phyloP scores from a whole-genome alignment of 805 yeast species.

The Zygotorulaspora sp. region DNA sequence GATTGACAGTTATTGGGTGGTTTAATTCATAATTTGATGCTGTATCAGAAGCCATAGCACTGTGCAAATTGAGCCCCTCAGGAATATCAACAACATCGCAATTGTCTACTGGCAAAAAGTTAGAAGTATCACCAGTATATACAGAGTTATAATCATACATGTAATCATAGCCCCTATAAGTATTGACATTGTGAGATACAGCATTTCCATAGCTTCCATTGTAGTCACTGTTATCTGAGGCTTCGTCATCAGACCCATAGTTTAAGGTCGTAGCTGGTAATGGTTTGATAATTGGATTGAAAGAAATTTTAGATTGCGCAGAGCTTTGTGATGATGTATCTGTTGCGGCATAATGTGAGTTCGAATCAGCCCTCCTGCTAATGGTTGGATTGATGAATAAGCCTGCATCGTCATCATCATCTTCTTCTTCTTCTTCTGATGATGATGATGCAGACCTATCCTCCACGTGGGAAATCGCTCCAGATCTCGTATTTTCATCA shows the following conservation, averaged over 20 bases:
- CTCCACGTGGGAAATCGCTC: not conserved
- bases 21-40: constrained; percentile 15
- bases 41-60: constrained; percentile 30
- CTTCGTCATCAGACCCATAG: constrained; percentile 65
- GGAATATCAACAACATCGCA: constrained; percentile 37
- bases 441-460: constrained; percentile 14
- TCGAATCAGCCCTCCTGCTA: constrained; percentile 28
- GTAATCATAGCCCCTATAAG: constrained; percentile 71
- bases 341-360: constrained; percentile 25
- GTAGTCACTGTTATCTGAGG: constrained; percentile 38
- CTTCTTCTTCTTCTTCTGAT: constrained; percentile 21
- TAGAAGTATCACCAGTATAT: constrained; percentile 48
- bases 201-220: constrained; percentile 44
- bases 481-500: constrained; percentile 13
- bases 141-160: constrained; percentile 78
- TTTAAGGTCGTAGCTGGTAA: constrained; percentile 86
- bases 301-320: constrained; percentile 10
- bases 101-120: constrained; percentile 33
- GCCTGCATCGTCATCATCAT: constrained; percentile 34
- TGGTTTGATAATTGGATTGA: constrained; percentile 60
- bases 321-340: constrained; percentile 28
- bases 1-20: constrained; percentile 11
- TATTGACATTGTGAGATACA: constrained; percentile 67
- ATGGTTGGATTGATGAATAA: constrained; percentile 33
- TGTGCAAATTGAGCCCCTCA: constrained; percentile 32